These are phyloP conservation scores for Aspergillus hancockii DNA, from an alignment of 495 filamentous ascomycete genomes.

Conservation along the genomic window DNA sequence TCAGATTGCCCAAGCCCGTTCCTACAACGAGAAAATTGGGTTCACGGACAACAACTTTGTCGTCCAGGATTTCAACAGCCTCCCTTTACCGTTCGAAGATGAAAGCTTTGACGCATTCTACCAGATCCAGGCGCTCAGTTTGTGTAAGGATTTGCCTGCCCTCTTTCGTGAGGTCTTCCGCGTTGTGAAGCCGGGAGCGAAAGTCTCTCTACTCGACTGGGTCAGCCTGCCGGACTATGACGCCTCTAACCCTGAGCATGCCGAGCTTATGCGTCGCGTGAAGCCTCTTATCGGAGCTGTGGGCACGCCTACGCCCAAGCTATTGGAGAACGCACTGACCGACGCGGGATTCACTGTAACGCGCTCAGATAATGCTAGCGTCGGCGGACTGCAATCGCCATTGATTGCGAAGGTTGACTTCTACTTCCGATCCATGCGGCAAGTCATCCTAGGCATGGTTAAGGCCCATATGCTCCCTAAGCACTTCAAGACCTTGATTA, in stretches of 20 bases:
- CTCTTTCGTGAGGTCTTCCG: constrained; percentile 58
- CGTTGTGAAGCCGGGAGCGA: constrained; percentile 58
- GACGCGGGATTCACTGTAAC: constrained; percentile 56
- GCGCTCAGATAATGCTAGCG: constrained; percentile 57
- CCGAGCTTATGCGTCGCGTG: constrained; percentile 59
- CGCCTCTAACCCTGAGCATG: constrained; percentile 52
- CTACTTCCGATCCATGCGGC: constrained; percentile 59
- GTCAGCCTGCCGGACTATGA: constrained; percentile 58
- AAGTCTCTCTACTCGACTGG: constrained; percentile 61
- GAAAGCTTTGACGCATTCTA: constrained; percentile 62
- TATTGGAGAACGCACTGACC: constrained; percentile 51
- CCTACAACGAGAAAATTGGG: constrained; percentile 50
- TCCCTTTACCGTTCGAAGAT: constrained; percentile 59
- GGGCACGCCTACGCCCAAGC: constrained; percentile 59
- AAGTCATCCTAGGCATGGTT: constrained; percentile 54
- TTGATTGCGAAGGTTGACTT: constrained; percentile 62
- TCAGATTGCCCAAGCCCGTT: constrained; percentile 57
- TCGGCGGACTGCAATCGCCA: constrained; percentile 58
- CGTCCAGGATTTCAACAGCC: constrained; percentile 57
- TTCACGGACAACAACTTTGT: constrained; percentile 54
- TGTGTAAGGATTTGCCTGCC: constrained; percentile 56
- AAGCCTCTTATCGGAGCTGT: constrained; percentile 66
- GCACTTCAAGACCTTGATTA: constrained; percentile 64
- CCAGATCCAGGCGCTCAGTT: constrained; percentile 63
- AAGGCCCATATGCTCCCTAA: constrained; percentile 52